A percentile compares a stretch with the other conserved stretches of the same genome.
Conservation (phyloP, 2,329 filamentous ascomycete genomes). For the Neonectria punicea region DNA sequence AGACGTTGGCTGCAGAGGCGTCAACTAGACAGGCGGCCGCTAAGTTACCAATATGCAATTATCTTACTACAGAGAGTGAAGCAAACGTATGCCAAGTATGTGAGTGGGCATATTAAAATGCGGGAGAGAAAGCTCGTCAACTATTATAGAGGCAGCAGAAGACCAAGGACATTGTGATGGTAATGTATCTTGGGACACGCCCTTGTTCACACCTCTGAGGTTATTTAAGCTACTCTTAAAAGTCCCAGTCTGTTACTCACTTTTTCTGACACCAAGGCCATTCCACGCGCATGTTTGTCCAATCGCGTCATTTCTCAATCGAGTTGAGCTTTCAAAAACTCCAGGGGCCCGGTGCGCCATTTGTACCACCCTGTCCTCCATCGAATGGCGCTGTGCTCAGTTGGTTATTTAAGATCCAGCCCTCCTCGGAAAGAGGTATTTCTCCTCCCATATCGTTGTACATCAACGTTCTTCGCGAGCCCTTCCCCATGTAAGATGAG, state of each 20-base stretch:
- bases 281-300: background rate
- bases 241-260: background rate
- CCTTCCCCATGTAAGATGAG: slow-evolving; percentile 27
- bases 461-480: slow-evolving; percentile 25
- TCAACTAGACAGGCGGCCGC: too few relatives aligned
- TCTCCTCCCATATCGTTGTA: slow-evolving; percentile 30
- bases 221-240: background rate
- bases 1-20: too few relatives aligned
- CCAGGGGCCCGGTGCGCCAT: slow-evolving; percentile 21
- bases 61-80: background rate
- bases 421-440: slow-evolving; percentile 25
- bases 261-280: background rate
- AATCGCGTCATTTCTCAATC: slow-evolving; percentile 14
- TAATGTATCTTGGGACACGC: background rate
- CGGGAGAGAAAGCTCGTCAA: background rate
- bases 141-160: background rate
- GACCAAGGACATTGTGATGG: background rate
- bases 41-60: background rate
- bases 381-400: slow-evolving; percentile 18
- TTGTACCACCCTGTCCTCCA: slow-evolving; percentile 12
- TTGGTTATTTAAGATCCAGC: slow-evolving; percentile 23
- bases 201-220: background rate
- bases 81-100: background rate
- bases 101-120: background rate
- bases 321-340: slow-evolving; percentile 22